Evolutionary conservation across 208 protist species (phyloP).

Genomic region (Crithidia bombi): DNA sequence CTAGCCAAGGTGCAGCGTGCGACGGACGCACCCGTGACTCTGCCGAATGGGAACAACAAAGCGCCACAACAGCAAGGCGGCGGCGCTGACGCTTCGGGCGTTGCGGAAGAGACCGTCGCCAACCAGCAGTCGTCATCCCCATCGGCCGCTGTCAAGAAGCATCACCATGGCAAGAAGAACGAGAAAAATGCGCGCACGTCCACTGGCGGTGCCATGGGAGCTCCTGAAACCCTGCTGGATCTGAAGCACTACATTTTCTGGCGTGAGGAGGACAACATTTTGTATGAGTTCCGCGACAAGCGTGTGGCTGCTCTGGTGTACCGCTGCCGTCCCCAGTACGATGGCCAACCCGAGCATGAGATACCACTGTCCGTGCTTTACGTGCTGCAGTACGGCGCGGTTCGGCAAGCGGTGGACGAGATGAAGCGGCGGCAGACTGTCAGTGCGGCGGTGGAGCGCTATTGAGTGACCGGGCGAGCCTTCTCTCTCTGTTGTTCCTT

Average conservation of each 20-base stretch:
- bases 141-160: constrained; percentile 8
- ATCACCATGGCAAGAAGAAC: constrained; percentile 3
- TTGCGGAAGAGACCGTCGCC: neutral
- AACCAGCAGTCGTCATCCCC: neutral
- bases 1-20: constrained; percentile 88
- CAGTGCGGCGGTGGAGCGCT: constrained; percentile 57
- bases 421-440: constrained; percentile 64
- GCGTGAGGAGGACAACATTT: constrained; percentile 82
- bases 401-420: constrained; percentile 73
- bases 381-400: constrained; percentile 63
- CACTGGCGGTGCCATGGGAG: constrained; percentile 20
- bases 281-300: constrained; percentile 83
- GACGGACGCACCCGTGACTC: constrained; percentile 53
- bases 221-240: constrained; percentile 46
- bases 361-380: constrained; percentile 84
- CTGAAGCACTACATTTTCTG: constrained; percentile 82
- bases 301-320: constrained; percentile 84
- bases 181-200: constrained; percentile 8
- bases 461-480: constrained; percentile 23
- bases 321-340: constrained; percentile 84
- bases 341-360: constrained; percentile 80
- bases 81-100: neutral
- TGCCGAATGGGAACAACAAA: constrained; percentile 19
- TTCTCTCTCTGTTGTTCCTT: neutral
- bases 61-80: neutral